Percentiles rank a stretch among this genome's conserved stretches.
These are phyloP conservation scores for Chaetomium fimeti DNA, from an alignment of 495 filamentous ascomycete species.

Conservation along the genomic window DNA sequence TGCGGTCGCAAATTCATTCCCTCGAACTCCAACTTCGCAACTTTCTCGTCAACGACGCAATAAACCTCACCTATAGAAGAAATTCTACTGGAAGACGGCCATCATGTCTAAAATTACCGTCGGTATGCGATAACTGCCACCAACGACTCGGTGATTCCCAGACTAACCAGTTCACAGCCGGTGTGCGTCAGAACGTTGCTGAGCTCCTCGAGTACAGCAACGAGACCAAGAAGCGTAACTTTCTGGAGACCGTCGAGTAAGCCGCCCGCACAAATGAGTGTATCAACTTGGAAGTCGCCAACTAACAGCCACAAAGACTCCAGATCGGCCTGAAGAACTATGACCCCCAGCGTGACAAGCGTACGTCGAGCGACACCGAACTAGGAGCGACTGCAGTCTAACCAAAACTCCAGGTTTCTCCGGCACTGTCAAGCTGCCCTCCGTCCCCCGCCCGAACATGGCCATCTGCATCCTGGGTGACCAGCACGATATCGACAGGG, in stretches of 20 bases:
- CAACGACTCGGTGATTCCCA: background rate
- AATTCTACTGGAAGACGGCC: constrained; percentile 43
- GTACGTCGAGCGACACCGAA: constrained; percentile 31
- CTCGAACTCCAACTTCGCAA: constrained; percentile 4
- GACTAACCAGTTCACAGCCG: constrained; percentile 57
- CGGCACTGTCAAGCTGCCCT: constrained; percentile 76
- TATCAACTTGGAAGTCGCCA: background rate
- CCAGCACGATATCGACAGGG: constrained; percentile 99
- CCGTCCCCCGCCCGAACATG: constrained; percentile 90
- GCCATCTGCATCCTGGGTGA: constrained; percentile 96
- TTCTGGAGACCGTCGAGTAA: constrained; percentile 60
- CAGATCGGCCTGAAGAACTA: constrained; percentile 99
- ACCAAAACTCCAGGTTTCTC: constrained; percentile 62
- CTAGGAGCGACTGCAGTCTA: background rate
- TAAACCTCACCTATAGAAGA: constrained; percentile 71
- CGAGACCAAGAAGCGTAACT: constrained; percentile 99
- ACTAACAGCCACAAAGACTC: constrained; percentile 44
- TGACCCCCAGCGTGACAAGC: constrained; percentile 99
- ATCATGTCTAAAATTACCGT: constrained; percentile 72
- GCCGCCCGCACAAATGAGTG: background rate
- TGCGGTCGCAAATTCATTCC: constrained; percentile 19
- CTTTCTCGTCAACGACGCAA: constrained; percentile 40
- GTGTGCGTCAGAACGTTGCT: constrained; percentile 92
- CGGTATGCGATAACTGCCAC: constrained; percentile 46
- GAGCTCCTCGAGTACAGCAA: constrained; percentile 88